Evolutionary conservation across 768 basidiomycete genomes (phyloP).

Genomic region (Tephrocybe sp.): DNA sequence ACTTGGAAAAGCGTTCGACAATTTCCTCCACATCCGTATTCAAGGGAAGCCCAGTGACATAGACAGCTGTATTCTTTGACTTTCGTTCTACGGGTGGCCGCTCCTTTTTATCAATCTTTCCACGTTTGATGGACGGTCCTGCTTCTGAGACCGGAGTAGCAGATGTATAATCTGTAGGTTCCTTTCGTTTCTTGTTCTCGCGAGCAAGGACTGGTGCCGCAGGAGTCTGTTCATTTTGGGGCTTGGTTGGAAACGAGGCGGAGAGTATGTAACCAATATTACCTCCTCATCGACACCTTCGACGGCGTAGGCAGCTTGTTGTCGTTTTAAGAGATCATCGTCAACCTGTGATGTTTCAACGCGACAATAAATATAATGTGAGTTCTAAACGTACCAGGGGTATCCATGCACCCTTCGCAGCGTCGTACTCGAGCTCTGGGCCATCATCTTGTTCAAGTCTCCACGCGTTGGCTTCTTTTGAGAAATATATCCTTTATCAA

Average conservation of each 20-base stretch:
- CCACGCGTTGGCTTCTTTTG: constrained; percentile 75
- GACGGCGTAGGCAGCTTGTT: constrained; percentile 94
- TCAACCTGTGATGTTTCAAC: constrained; percentile 57
- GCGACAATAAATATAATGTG: background rate
- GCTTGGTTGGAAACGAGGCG: constrained; percentile 3
- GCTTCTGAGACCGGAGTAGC: constrained; percentile 42
- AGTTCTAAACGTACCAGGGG: constrained; percentile 63
- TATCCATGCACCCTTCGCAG: constrained; percentile 73
- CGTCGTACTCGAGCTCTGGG: constrained; percentile 87
- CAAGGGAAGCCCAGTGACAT: constrained; percentile 77
- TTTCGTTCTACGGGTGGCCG: constrained; percentile 49
- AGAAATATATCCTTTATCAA: constrained; percentile 72
- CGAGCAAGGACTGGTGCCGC: constrained; percentile 84
- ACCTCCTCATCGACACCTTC: constrained; percentile 94
- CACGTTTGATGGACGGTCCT: constrained; percentile 65
- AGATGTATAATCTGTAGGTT: constrained; percentile 67
- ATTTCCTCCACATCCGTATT: constrained; percentile 76
- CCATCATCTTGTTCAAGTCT: constrained; percentile 88
- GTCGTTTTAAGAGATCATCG: constrained; percentile 80
- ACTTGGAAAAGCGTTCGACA: constrained; percentile 84
- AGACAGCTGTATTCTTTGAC: constrained; percentile 92
- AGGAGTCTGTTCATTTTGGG: constrained; percentile 54
- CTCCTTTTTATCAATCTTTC: constrained; percentile 53
- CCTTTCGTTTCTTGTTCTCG: constrained; percentile 77
- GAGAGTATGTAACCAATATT: constrained; percentile 24